phyloP scores from a whole-genome alignment of 192 early-diverging fungal genomes.

The Lobulomyces angularis region DNA sequence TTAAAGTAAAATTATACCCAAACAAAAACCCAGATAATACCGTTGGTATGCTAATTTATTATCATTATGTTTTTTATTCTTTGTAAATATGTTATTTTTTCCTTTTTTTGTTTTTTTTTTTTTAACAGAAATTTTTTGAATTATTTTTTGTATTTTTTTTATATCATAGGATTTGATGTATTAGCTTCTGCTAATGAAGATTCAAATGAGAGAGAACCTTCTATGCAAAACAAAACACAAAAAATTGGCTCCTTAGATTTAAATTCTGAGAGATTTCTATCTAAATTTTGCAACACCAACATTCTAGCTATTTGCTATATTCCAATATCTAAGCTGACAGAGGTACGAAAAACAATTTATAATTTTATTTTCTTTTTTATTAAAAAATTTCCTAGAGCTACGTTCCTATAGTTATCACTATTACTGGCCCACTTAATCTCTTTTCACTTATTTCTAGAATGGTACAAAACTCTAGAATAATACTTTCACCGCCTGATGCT shows the following conservation, averaged over 20 bases:
- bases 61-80: neutral
- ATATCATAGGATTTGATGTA: too few species aligned
- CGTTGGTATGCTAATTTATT: conserved; percentile 7
- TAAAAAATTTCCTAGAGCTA: too few species aligned
- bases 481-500: too few species aligned
- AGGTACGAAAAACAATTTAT: too few species aligned
- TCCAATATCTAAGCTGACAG: conserved; percentile 13
- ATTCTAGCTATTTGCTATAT: conserved; percentile 15
- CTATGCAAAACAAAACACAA: conserved; percentile 3
- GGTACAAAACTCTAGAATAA: too few species aligned
- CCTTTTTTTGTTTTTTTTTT: conserved; percentile 6
- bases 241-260: conserved; percentile 19
- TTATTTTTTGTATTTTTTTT: conserved; percentile 5
- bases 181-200: conserved; percentile 1
- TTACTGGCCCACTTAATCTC: too few species aligned
- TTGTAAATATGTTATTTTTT: neutral
- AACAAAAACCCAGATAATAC: too few species aligned
- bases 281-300: conserved; percentile 12
- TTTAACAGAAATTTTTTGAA: conserved; percentile 11
- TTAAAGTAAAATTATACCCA: too few species aligned
- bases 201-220: neutral
- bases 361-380: too few species aligned
- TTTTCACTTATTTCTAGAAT: too few species aligned
- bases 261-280: conserved; percentile 19
- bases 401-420: too few species aligned